These are phyloP conservation scores for Sicyos baderoa DNA, from an alignment of 306 rosid genomes.

Conservation along the genomic window DNA sequence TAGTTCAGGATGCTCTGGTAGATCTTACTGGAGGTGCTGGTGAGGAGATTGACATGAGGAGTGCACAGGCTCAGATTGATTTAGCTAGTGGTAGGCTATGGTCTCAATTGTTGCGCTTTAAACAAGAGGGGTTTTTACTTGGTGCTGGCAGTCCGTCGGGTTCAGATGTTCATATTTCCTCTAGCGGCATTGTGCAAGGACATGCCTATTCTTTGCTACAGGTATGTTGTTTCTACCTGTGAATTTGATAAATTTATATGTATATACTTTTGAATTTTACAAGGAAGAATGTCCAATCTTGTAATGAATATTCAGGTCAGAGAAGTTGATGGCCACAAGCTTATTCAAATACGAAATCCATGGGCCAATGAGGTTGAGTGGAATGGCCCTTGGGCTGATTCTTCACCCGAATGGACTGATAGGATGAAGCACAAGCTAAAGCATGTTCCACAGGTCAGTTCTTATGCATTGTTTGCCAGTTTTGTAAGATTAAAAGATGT, in stretches of 20 bases:
- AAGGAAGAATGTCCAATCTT: neutral
- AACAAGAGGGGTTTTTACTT: conserved; percentile 86
- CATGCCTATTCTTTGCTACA: conserved; percentile 94
- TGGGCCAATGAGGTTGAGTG: conserved; percentile 99
- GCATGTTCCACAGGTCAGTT: conserved; percentile 72
- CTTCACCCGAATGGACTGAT: conserved; percentile 90
- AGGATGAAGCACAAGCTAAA: conserved; percentile 96
- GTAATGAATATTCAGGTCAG: conserved; percentile 43
- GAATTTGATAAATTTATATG: neutral
- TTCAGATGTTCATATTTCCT: conserved; percentile 89
- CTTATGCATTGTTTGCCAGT: neutral
- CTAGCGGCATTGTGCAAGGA: conserved; percentile 99
- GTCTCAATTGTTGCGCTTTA: conserved; percentile 96
- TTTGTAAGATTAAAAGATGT: neutral
- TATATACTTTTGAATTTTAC: neutral
- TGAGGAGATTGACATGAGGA: conserved; percentile 97
- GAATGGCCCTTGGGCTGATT: conserved; percentile 99
- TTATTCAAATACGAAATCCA: conserved; percentile 96
- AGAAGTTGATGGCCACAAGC: conserved; percentile 97
- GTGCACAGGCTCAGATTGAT: conserved; percentile 97
- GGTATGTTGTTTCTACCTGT: conserved; percentile 33
- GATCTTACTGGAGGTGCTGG: conserved; percentile 99
- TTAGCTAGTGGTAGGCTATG: conserved; percentile 97
- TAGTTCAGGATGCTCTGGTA: conserved; percentile 98
- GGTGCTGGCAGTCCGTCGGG: conserved; percentile 99